Evolutionary conservation across 495 filamentous ascomycete species (phyloP).

Genomic region (Tuber aestivum): DNA sequence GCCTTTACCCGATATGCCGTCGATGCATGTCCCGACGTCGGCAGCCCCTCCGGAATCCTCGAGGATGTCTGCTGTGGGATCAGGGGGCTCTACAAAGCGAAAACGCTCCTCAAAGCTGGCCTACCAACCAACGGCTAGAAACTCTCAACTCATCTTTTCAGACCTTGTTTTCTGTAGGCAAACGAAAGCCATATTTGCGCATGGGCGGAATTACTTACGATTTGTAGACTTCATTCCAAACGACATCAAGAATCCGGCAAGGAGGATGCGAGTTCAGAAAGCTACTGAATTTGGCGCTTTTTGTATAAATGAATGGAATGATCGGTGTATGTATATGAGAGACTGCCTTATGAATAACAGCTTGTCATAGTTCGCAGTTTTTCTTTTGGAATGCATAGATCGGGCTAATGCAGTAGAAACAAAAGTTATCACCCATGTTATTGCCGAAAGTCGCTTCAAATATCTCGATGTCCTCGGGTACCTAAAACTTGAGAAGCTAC

Average conservation of each 20-base stretch:
- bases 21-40: background rate
- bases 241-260: constrained; percentile 59
- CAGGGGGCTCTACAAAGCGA: constrained; percentile 13
- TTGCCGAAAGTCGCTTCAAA: constrained; percentile 66
- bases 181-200: background rate
- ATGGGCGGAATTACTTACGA: background rate
- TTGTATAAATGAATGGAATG: constrained; percentile 57
- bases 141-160: constrained; percentile 16
- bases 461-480: constrained; percentile 61
- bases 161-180: constrained; percentile 29
- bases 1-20: background rate
- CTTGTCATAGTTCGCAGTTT: background rate
- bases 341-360: constrained; percentile 1
- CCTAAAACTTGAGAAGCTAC: constrained; percentile 51
- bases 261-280: constrained; percentile 66
- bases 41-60: constrained; percentile 29
- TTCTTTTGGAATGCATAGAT: constrained; percentile 20
- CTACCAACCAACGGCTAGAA: background rate
- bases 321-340: constrained; percentile 30
- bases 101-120: constrained; percentile 16
- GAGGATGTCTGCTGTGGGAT: constrained; percentile 12
- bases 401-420: constrained; percentile 19
- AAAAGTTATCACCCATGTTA: constrained; percentile 59
- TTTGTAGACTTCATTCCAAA: constrained; percentile 69
- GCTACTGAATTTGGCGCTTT: constrained; percentile 68